Base-by-base conservation (phyloP, 495 filamentous ascomycete genomes). In the Lichina pygmaea region DNA sequence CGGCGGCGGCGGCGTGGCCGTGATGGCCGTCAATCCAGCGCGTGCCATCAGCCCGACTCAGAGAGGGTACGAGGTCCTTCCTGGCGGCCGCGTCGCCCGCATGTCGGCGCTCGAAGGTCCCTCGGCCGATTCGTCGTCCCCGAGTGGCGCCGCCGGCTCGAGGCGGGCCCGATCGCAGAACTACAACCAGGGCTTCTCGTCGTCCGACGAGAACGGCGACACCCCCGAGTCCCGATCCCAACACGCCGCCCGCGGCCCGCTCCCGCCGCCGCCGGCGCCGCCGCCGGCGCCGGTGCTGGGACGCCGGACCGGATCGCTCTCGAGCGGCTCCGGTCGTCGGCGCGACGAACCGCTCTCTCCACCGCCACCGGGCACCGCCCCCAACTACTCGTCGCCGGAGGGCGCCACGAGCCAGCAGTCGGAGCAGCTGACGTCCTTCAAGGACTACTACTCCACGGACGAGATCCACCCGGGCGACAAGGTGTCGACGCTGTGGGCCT, bases 401-500 rank as follows among this genome's bases (percentile, higher is more conserved):
- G 84, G 77, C 24, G 55, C 89, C 44, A 71, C 78, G 6, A 92
- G 83, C 54, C 80, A 84, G 48, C 84, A 93, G 55, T 93, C 85
- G 0, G 91, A 99, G 63, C 91, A 93, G 57, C 60, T 99, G 33
- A 73, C 79, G 7, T 85, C 77, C 55, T 99, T 99, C 73, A 93
- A 93, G 54, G 89, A 99, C 54, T 99, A 99, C 58, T 99, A 99
- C 60, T 94, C 86, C 5, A 75, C 83, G 52, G 86, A 95, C 54
- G 85, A 95, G 51, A 93, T 99, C 49, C 81, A 85, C 49, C 77
- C 89, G 4, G 78, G 79, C 33, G 85, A 95, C 54, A 77, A 75
- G 47, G 91, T 99, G 31, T 70, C 89, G 9, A 81, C 81, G 7
- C 70, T 99, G 31, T 99, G 91, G 91, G 89, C 91, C 7, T 99